A percentile compares a stretch with the other conserved stretches of the same genome.
phyloP scores from a whole-genome alignment of 2,329 filamentous ascomycete genomes.

The Aspergillus vadensis region DNA sequence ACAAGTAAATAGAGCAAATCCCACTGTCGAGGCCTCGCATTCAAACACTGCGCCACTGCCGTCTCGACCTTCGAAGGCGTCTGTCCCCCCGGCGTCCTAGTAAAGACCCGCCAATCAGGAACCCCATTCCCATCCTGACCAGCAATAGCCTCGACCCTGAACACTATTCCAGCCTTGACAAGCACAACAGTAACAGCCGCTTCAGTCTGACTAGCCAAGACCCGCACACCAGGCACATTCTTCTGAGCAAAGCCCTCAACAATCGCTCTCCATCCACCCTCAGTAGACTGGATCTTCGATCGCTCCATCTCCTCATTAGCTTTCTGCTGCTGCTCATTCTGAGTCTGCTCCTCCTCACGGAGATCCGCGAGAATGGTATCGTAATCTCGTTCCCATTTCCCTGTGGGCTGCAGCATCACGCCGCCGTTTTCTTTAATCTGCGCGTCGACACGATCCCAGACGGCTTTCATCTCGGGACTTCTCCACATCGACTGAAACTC shows the following conservation, averaged over 20 bases:
- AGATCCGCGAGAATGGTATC: slow-evolving; percentile 36
- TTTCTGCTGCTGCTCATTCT: slow-evolving; percentile 28
- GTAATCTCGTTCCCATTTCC: slow-evolving; percentile 47
- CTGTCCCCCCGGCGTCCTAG: slow-evolving; percentile 26
- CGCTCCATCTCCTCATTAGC: slow-evolving; percentile 36
- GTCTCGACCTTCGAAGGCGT: slow-evolving; percentile 36
- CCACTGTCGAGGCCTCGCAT: slow-evolving; percentile 40
- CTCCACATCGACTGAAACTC: slow-evolving; percentile 45
- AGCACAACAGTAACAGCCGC: slow-evolving; percentile 33
- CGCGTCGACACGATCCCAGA: slow-evolving; percentile 42
- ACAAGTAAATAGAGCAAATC: slow-evolving; percentile 44
- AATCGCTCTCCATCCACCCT: slow-evolving; percentile 37
- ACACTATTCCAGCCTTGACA: slow-evolving; percentile 36
- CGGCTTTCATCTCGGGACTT: slow-evolving; percentile 40
- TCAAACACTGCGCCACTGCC: slow-evolving; percentile 38
- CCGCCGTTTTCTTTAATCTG: slow-evolving; percentile 42
- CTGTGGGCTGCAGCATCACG: slow-evolving; percentile 37
- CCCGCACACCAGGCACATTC: slow-evolving; percentile 32
- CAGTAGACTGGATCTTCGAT: slow-evolving; percentile 27
- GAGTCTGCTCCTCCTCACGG: slow-evolving; percentile 29
- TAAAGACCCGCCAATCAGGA: slow-evolving; percentile 39
- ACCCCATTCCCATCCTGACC: slow-evolving; percentile 20
- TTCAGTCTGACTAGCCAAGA: slow-evolving; percentile 27
- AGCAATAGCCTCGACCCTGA: slow-evolving; percentile 33
- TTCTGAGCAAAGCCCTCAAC: slow-evolving; percentile 35